Conservation (phyloP, 257 asterid species). For the Schizonepeta tenuifolia region DNA sequence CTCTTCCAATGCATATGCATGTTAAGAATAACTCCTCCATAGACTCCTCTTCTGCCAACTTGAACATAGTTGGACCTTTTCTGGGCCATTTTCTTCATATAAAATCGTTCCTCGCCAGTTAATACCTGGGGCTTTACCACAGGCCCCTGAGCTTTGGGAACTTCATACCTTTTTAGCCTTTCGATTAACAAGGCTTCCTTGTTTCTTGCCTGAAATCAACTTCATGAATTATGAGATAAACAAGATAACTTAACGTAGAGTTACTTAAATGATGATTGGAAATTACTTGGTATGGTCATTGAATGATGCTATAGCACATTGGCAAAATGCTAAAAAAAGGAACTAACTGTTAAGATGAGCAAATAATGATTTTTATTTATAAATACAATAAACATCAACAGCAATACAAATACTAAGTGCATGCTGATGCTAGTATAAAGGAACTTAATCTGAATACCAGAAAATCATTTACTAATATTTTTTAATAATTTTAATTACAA, state of each 20-base stretch:
- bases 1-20: constrained; percentile 99
- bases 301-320: neutral
- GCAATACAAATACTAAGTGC: neutral
- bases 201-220: constrained; percentile 61
- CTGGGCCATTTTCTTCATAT: constrained; percentile 91
- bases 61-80: constrained; percentile 91
- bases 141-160: constrained; percentile 87
- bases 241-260: constrained; percentile 3
- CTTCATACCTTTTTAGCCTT: constrained; percentile 85
- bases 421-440: neutral
- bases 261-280: neutral
- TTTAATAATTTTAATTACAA: neutral
- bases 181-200: constrained; percentile 80
- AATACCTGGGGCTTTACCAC: constrained; percentile 67
- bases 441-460: neutral
- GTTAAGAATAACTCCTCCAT: constrained; percentile 95
- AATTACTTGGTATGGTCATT: neutral
- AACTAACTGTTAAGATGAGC: too few relatives aligned
- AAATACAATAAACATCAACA: too few relatives aligned
- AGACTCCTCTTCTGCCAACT: constrained; percentile 89
- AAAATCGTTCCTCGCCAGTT: constrained; percentile 87
- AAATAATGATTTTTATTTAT: too few relatives aligned
- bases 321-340: too few relatives aligned
- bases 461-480: neutral
- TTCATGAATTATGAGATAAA: constrained; percentile 13